Base-by-base conservation (phyloP, 331 rosid species). In the Cydonia oblonga region DNA sequence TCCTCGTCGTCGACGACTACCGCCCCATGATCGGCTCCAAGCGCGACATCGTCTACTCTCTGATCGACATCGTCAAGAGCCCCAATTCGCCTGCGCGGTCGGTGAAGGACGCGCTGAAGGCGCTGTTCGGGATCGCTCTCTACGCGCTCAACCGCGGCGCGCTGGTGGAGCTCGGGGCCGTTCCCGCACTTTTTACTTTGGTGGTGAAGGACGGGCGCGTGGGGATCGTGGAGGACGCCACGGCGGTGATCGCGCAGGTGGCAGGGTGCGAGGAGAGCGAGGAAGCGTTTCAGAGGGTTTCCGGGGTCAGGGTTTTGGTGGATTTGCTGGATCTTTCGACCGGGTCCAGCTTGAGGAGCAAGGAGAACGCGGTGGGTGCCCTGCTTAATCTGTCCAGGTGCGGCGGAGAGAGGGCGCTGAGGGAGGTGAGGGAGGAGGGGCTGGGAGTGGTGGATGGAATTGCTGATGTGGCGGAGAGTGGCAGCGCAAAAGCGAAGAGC, bases 191-290 rank as follows among this genome's bases (percentile, higher is more conserved):
- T 2, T 95, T 95, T 54, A 69, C 87, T 0, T 53, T 89, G 3
- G 77, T 89, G 0, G 64, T 80, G 3, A 83, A 83, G 80, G 99
- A 84, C 18, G 84, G 89, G 3, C 73, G 90, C 56, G 78, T 83
- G 0, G 99, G 99, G 56, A 80, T 95, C 29, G 85, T 89, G 28
- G 99, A 95, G 80, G 99, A 95, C n/a, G 86, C 96, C 0, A 86
- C 97, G 30, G 99, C 97, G 18, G 99, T 95, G 23, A 73, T 95
- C 0, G 96, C 97, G 4, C 99, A 95, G 82, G 82, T 95, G 6
- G 97, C 97, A 2, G 99, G 97, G 1, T 95, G 97, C 70, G 96
- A 87, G 26, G 99, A 95, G 68, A 87, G 97, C 72, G 90, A 66
- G 2, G 87, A 83, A 4, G 97, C 91, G 5, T 91, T 95, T 29